Percentiles rank a stretch among this genome's conserved stretches.
Conservation (phyloP, 129 eudicot species). For the Calendula officinalis region DNA sequence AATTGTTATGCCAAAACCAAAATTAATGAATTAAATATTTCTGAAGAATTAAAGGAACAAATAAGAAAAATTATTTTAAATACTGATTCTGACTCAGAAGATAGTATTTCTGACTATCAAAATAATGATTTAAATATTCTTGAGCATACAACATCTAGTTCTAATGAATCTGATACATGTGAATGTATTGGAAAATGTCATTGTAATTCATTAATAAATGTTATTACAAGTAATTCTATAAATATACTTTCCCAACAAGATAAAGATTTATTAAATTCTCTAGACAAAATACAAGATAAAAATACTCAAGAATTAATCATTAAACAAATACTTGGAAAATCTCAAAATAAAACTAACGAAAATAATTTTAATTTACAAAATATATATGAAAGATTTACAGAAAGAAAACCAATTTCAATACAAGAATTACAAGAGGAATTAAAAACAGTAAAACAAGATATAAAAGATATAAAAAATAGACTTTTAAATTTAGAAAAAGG, state of each 20-base stretch:
- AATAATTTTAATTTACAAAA: neutral
- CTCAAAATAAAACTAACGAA: neutral
- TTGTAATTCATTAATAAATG: too few species aligned
- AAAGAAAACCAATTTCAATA: neutral
- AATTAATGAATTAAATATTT: neutral
- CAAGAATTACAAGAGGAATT: neutral
- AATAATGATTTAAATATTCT: neutral
- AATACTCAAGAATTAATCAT: neutral
- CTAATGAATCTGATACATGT: too few species aligned
- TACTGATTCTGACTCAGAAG: neutral
- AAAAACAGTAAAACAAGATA: neutral
- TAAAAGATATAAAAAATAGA: neutral
- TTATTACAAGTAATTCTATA: too few species aligned
- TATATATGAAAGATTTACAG: neutral
- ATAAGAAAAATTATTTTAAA: neutral
- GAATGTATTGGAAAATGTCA: too few species aligned
- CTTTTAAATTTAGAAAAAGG: neutral
- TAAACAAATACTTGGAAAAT: neutral
- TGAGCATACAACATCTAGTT: neutral
- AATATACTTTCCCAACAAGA: too few species aligned
- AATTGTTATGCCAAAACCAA: neutral
- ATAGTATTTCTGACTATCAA: neutral
- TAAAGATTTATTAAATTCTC: too few species aligned
- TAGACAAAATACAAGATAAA: neutral
- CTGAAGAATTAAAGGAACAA: neutral